A percentile compares a stretch with the other conserved stretches of the same genome.
Conservation (phyloP, 2,329 filamentous ascomycete species). For the Tolypocladium album region DNA sequence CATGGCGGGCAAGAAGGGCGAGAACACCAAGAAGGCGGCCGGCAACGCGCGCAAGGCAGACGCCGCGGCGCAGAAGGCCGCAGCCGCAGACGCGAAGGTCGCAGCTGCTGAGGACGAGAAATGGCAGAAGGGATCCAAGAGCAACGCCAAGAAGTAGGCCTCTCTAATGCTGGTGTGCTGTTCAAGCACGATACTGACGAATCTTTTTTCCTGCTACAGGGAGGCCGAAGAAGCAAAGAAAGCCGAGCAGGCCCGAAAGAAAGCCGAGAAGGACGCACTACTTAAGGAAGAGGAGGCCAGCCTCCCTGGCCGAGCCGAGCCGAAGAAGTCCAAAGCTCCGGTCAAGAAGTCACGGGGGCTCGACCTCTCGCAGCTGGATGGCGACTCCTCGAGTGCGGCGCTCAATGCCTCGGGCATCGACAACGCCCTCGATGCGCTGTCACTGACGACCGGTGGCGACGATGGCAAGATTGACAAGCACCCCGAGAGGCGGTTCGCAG, state of each 20-base stretch:
- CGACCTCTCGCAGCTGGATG: slow-evolving; percentile 66
- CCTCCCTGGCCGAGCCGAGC: slow-evolving; percentile 43
- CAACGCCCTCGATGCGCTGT: slow-evolving; percentile 81
- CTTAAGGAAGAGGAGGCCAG: slow-evolving; percentile 71
- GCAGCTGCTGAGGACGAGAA: slow-evolving; percentile 60
- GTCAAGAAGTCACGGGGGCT: slow-evolving; percentile 62
- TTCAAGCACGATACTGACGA: not conserved
- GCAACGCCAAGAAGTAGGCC: slow-evolving; percentile 72
- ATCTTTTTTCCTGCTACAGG: slow-evolving; percentile 9
- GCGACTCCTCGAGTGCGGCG: slow-evolving; percentile 41
- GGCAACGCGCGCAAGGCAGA: slow-evolving; percentile 93
- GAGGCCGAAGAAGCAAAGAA: slow-evolving; percentile 49
- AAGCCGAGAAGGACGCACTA: slow-evolving; percentile 81
- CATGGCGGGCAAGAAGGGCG: slow-evolving; percentile 68
- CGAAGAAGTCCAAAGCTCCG: slow-evolving; percentile 59
- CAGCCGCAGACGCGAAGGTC: slow-evolving; percentile 55
- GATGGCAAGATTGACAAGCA: slow-evolving; percentile 72
- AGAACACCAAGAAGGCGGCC: slow-evolving; percentile 79
- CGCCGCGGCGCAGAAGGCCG: slow-evolving; percentile 68
- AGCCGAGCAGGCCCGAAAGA: slow-evolving; percentile 78
- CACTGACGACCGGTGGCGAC: slow-evolving; percentile 45
- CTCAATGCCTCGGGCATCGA: slow-evolving; percentile 85
- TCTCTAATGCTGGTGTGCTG: not conserved
- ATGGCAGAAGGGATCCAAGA: slow-evolving; percentile 83
- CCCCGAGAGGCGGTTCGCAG: slow-evolving; percentile 78